phyloP scores from a whole-genome alignment of 306 rosid species.

The Castanopsis chinensis region DNA sequence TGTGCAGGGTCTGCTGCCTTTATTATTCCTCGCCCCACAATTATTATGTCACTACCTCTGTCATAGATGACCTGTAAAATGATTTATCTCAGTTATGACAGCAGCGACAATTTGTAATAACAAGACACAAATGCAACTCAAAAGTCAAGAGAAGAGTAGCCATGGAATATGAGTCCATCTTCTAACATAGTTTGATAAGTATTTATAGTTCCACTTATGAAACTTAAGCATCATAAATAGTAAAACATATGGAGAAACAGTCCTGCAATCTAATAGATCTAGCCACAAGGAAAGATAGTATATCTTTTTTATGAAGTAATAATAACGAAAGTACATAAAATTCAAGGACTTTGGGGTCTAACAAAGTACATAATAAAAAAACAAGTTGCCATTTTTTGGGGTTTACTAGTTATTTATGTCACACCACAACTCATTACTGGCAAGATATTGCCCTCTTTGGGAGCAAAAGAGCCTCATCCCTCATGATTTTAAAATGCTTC shows the following conservation, averaged over 20 bases:
- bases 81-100: constrained; percentile 8
- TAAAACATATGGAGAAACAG: too few species aligned
- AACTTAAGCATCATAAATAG: not conserved
- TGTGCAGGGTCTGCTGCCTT: constrained; percentile 77
- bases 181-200: not conserved
- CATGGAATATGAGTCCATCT: not conserved
- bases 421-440: too few species aligned
- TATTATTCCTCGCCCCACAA: constrained; percentile 86
- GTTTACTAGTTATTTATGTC: too few species aligned
- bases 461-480: too few species aligned
- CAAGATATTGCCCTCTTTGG: too few species aligned
- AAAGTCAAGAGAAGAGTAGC: not conserved
- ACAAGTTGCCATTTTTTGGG: too few species aligned
- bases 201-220: not conserved
- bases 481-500: too few species aligned
- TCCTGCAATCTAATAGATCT: not conserved
- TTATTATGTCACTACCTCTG: constrained; percentile 84
- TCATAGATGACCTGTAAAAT: constrained; percentile 69
- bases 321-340: not conserved
- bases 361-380: not conserved
- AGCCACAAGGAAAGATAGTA: not conserved
- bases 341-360: not conserved
- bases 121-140: not conserved
- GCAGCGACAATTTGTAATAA: not conserved
- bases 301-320: not conserved